These are phyloP conservation scores for Sclerotinia minor DNA, from an alignment of 2,329 filamentous ascomycete genomes.

Conservation along the genomic window DNA sequence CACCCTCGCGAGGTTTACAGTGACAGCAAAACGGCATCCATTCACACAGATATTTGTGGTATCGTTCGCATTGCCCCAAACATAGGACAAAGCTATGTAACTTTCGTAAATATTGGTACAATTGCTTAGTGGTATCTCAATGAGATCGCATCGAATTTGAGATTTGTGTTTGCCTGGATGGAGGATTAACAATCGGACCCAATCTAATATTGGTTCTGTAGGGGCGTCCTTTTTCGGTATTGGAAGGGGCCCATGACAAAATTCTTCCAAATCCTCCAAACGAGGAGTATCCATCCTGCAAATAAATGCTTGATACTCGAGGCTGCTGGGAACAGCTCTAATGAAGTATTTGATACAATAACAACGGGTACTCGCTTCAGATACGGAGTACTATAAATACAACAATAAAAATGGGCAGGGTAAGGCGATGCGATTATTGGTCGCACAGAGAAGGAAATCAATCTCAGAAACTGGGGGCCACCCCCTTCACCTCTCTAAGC, in stretches of 20 bases:
- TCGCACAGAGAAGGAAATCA: neutral
- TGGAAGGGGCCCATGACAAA: neutral
- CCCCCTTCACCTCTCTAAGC: conserved; percentile 5
- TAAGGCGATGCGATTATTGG: neutral
- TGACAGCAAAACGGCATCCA: neutral
- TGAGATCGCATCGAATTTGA: neutral
- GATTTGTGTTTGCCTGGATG: neutral
- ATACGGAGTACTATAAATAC: neutral
- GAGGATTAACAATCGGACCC: neutral
- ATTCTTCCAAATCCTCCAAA: neutral
- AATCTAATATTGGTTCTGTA: neutral
- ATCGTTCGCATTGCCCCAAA: conserved; percentile 13
- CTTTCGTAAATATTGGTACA: neutral
- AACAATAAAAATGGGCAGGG: no score
- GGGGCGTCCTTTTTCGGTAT: no score
- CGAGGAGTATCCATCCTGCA: neutral
- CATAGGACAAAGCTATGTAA: neutral
- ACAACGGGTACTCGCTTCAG: neutral
- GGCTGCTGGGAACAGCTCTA: neutral
- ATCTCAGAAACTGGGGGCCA: neutral
- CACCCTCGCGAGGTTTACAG: neutral
- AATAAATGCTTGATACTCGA: neutral
- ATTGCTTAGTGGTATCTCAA: neutral
- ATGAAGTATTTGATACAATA: neutral
- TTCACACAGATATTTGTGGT: neutral